phyloP scores from a whole-genome alignment of 768 basidiomycete species.

The Leccinum disarticulatum region DNA sequence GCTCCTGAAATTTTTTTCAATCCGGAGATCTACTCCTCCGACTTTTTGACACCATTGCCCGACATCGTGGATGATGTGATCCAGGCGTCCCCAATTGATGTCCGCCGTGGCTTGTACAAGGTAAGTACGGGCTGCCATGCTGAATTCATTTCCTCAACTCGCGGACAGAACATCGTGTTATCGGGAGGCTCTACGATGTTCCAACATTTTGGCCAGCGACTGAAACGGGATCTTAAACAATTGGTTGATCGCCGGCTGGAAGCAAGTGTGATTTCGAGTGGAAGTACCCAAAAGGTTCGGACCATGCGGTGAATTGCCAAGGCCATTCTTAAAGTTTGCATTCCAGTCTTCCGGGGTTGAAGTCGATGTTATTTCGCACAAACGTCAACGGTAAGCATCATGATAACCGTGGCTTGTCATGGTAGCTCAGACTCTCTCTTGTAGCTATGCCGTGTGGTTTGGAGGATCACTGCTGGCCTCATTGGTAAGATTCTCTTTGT shows the following conservation, averaged over 20 bases:
- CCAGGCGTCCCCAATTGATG: conserved; percentile 94
- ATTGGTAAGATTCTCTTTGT: conserved; percentile 51
- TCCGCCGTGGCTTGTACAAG: conserved; percentile 95
- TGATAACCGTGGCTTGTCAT: not conserved
- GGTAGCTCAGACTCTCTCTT: conserved; percentile 7
- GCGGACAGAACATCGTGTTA: conserved; percentile 87
- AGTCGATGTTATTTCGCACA: conserved; percentile 98
- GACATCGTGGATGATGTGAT: conserved; percentile 96
- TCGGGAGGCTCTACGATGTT: conserved; percentile 99
- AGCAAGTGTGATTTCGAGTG: conserved; percentile 69
- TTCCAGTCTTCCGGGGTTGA: conserved; percentile 91
- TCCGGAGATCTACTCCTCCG: conserved; percentile 96
- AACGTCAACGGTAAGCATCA: conserved; percentile 76
- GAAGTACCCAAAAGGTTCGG: conserved; percentile 71
- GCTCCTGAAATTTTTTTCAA: conserved; percentile 99
- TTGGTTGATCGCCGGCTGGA: conserved; percentile 90
- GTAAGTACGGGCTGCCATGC: conserved; percentile 35
- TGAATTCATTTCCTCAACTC: not conserved
- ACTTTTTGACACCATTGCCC: conserved; percentile 95
- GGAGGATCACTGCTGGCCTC: conserved; percentile 95
- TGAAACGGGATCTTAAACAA: conserved; percentile 94
- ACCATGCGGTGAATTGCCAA: not conserved
- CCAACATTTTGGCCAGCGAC: conserved; percentile 94
- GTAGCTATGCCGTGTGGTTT: conserved; percentile 94
- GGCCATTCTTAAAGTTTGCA: conserved; percentile 4